Conservation (phyloP, 352 stramenopile species). For the Pythium brachiatum region DNA sequence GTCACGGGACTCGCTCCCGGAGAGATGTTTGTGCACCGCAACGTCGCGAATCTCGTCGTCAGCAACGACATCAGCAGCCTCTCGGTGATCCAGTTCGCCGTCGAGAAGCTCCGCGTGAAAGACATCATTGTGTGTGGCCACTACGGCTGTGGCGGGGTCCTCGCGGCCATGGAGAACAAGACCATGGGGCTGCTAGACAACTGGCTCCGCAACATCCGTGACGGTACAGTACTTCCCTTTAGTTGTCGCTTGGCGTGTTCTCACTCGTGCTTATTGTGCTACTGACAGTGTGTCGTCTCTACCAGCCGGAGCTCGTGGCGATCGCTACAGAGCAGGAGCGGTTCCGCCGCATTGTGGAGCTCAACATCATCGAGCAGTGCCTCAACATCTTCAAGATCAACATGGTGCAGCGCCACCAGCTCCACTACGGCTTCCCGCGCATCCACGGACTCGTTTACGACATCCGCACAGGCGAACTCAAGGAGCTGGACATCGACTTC, state of each 20-base stretch:
- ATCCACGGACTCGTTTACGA: constrained; percentile 89
- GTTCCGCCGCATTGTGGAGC: constrained; percentile 75
- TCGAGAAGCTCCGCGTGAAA: constrained; percentile 82
- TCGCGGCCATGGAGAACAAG: constrained; percentile 77
- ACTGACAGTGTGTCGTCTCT: constrained; percentile 86
- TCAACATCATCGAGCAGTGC: constrained; percentile 90
- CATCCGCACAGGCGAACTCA: constrained; percentile 73
- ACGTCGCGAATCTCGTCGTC: constrained; percentile 63
- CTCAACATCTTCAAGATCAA: constrained; percentile 91
- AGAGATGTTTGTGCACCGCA: constrained; percentile 81
- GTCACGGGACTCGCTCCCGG: constrained; percentile 62
- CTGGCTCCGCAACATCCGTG: constrained; percentile 92
- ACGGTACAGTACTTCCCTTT: constrained; percentile 33
- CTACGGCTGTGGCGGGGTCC: constrained; percentile 85
- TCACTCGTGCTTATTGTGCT: constrained; percentile 19
- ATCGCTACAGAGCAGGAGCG: constrained; percentile 82
- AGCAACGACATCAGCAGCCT: constrained; percentile 40
- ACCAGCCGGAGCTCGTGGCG: constrained; percentile 80
- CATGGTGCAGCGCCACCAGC: constrained; percentile 82
- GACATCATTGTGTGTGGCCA: constrained; percentile 88
- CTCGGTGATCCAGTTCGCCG: constrained; percentile 48
- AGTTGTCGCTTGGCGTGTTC: constrained; percentile 25
- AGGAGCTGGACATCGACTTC: constrained; percentile 84
- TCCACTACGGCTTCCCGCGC: constrained; percentile 86
- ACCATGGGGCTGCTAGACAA: constrained; percentile 86